Evolutionary conservation across 2,329 filamentous ascomycete species (phyloP), one percentile per base, ranked within the genome.

Genomic region (Nigrograna mackinnonii): DNA sequence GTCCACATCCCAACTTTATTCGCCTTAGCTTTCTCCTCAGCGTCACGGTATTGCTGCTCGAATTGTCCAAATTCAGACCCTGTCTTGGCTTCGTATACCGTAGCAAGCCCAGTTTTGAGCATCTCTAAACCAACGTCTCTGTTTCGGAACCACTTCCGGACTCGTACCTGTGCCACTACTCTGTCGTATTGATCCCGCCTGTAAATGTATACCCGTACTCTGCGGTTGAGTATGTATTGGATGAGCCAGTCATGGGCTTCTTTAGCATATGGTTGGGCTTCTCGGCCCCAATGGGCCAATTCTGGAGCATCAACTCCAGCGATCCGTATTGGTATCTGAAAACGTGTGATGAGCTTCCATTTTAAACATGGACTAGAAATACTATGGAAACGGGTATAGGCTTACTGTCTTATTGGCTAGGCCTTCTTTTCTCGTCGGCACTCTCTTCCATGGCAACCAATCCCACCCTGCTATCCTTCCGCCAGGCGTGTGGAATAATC

Each of bases 251-350:
- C 72, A 39, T 92, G 76, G 6, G 94, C 90, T 68, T 97, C 92
- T 45, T 82, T 77, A 3, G 89, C 80, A 65, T 84, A 91, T 1
- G 91, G 92, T 69, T 99, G 94, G 7, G 85, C 88, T 19, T 89
- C 86, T 37, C 84, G 82, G 40, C 95, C 95, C 70, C 96, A 99
- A 69, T 99, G 94, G 6, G 91, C 86, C 42, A 88, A 77, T 71
- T 99, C 94, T 2, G 94, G 94, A 9, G 95, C 94, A 68, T 99
- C 94, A 41, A 99, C 75, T 37, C 94, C 94, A 13, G 94, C 94
- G 43, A 99, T 79, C 20, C 94, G 88, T 43, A 99, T 80, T 38
- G 91, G 84, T 54, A 99, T 89, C 87, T 95, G 56, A 39, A 16
- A 46, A 39, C 24, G 19, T 36, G 6, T 9, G 6, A 41, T 59